These are phyloP conservation scores for Neohortaea acidophila DNA, from an alignment of 495 filamentous ascomycete genomes.

Conservation along the genomic window DNA sequence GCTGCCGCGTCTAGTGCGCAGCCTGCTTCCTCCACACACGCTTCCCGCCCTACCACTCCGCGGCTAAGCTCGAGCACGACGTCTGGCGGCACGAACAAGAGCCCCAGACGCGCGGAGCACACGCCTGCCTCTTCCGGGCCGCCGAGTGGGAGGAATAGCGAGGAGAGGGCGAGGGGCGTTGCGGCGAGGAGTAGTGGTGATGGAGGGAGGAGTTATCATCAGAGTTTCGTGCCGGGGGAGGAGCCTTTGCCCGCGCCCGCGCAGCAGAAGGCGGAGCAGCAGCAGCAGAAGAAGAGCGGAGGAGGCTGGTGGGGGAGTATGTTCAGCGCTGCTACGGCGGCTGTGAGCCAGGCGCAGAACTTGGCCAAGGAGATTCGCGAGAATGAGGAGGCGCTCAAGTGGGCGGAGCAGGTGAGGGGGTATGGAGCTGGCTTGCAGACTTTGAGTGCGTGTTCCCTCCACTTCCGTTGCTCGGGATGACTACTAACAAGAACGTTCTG, in stretches of 20 bases:
- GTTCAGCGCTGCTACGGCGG: constrained; percentile 52
- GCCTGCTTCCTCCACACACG: constrained; percentile 32
- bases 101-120: constrained; percentile 43
- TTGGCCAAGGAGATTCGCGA: constrained; percentile 89
- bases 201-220: constrained; percentile 51
- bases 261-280: constrained; percentile 38
- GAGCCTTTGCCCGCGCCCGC: constrained; percentile 21
- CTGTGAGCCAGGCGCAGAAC: constrained; percentile 86
- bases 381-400: constrained; percentile 89
- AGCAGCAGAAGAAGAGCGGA: constrained; percentile 34
- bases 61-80: constrained; percentile 46
- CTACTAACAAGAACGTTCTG: constrained; percentile 4
- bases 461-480: constrained; percentile 2
- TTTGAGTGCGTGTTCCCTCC: constrained; percentile 45
- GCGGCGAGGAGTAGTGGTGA: constrained; percentile 55
- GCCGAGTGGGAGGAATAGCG: constrained; percentile 31
- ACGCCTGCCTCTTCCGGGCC: constrained; percentile 39
- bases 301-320: constrained; percentile 89
- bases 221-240: constrained; percentile 31
- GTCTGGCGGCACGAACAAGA: constrained; percentile 31
- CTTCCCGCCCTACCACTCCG: constrained; percentile 69
- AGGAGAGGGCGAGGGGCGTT: constrained; percentile 36
- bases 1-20: no score
- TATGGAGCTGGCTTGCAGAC: constrained; percentile 73
- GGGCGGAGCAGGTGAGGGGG: constrained; percentile 86